phyloP scores from a whole-genome alignment of 129 eudicot species.

The Flaveria robusta region DNA sequence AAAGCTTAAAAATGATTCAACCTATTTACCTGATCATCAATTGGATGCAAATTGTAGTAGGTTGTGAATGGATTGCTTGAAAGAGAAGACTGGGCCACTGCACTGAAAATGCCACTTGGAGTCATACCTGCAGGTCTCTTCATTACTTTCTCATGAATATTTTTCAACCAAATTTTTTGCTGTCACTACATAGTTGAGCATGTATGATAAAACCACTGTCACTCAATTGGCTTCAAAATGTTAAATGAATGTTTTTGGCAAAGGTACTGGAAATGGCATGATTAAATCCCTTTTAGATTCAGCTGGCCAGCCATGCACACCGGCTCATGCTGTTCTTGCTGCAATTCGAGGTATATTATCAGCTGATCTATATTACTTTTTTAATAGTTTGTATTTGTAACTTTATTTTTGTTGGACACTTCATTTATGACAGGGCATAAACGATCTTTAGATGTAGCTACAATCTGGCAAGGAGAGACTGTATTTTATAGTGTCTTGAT shows the following conservation, averaged over 20 bases:
- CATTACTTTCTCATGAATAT: slow-evolving; percentile 20
- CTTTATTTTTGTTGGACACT: slow-evolving; percentile 11
- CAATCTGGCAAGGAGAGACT: slow-evolving; percentile 76
- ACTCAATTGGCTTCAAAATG: slow-evolving; percentile 12
- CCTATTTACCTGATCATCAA: slow-evolving; percentile 31
- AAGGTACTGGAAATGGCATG: slow-evolving; percentile 99
- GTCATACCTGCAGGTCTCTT: slow-evolving; percentile 90
- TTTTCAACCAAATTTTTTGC: background rate
- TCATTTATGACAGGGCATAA: slow-evolving; percentile 63
- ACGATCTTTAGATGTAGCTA: slow-evolving; percentile 79
- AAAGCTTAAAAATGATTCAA: slow-evolving; percentile 23
- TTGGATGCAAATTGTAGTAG: slow-evolving; percentile 59
- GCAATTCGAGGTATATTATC: slow-evolving; percentile 62
- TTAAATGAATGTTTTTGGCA: slow-evolving; percentile 30
- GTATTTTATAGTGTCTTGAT: slow-evolving; percentile 72
- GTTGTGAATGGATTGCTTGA: slow-evolving; percentile 91
- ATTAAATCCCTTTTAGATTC: slow-evolving; percentile 89
- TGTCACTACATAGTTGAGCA: background rate
- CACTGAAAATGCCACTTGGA: slow-evolving; percentile 81
- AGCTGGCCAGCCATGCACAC: slow-evolving; percentile 75
- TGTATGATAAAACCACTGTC: background rate
- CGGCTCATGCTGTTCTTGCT: slow-evolving; percentile 65
- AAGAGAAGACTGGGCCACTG: slow-evolving; percentile 81
- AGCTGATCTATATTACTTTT: background rate
- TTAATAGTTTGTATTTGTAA: background rate